Conservation (phyloP, 163 green algal genomes). For the Scenedesmus sp. region DNA sequence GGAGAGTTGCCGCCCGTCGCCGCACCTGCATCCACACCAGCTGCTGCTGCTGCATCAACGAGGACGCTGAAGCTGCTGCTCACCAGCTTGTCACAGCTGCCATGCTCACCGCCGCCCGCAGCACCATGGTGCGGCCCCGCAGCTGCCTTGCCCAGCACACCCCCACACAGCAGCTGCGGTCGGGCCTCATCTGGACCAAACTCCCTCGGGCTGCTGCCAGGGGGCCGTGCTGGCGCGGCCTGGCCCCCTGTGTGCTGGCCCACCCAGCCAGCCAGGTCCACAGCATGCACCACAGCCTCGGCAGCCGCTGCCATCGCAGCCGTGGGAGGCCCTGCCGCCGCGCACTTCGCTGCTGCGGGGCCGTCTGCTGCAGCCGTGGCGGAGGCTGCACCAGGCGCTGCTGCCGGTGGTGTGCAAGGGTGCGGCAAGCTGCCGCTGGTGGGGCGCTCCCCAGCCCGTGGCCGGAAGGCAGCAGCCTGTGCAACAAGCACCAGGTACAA, state of each 20-base stretch:
- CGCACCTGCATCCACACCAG: not conserved
- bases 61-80: not conserved
- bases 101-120: not conserved
- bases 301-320: not conserved
- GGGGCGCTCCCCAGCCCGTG: not conserved
- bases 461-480: slow-evolving; percentile 34
- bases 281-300: not conserved
- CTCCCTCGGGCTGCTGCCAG: slow-evolving; percentile 16
- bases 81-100: not conserved
- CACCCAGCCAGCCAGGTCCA: not conserved
- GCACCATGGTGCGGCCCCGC: not conserved
- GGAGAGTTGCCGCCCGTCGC: not conserved
- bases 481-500: not conserved
- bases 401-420: not conserved
- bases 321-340: not conserved
- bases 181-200: not conserved
- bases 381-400: not conserved
- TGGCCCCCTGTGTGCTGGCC: not conserved
- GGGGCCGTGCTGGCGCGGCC: not conserved
- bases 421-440: not conserved
- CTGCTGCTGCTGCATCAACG: not conserved
- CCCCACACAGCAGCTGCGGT: slow-evolving; percentile 1
- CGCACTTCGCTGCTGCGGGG: not conserved
- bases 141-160: slow-evolving; percentile 1
- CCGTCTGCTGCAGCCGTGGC: not conserved